Evolutionary conservation across 2,329 filamentous ascomycete genomes (phyloP), one percentile per base, ranked within the genome.

Genomic region (Xylaria digitata): DNA sequence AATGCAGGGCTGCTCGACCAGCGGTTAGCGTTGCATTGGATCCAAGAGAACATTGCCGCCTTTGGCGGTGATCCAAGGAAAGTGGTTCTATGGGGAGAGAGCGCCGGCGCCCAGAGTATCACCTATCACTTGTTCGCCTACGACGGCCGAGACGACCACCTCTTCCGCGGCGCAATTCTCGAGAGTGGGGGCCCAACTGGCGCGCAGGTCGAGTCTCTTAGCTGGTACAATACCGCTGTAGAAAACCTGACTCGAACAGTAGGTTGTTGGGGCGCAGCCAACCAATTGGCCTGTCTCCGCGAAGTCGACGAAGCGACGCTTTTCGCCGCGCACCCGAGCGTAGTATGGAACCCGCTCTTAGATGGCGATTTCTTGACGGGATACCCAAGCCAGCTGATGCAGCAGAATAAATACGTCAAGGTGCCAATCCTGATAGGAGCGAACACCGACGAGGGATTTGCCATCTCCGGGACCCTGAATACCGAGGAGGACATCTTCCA

Each of bases 91-190:
- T 86, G 81, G 83, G 85, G 83, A 6, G 80, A 82, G 69, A 81
- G 78, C 30, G 80, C 80, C 19, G 81, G 80, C 1, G 80, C 80
- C 0, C 78, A 81, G 61, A 80, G 79, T 52, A 78, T 78, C 26
- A 77, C 78, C 2, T 80, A 80, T 55, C 87, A 89, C 30, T 78
- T 88, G 23, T 81, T 85, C 37, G 84, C 85, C 8, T 86, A 87
- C 68, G 83, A 82, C 42, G 86, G 87, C 0, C 79, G 85, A 34
- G 81, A 89, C 59, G 86, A 89, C 62, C 77, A 79, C 0, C 77
- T 89, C 0, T 89, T 87, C 71, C 81, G 82, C 3, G 83, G 77
- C 7, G 86, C 82, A 1, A 88, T 66, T 87, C 50, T 85, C 60
- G 81, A 89, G 60, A 87, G 83, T 13, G 85, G 85, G 3, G 79